Conservation (phyloP, 225 moss, liverwort and hornwort genomes). For the Anthoceros angustus region DNA sequence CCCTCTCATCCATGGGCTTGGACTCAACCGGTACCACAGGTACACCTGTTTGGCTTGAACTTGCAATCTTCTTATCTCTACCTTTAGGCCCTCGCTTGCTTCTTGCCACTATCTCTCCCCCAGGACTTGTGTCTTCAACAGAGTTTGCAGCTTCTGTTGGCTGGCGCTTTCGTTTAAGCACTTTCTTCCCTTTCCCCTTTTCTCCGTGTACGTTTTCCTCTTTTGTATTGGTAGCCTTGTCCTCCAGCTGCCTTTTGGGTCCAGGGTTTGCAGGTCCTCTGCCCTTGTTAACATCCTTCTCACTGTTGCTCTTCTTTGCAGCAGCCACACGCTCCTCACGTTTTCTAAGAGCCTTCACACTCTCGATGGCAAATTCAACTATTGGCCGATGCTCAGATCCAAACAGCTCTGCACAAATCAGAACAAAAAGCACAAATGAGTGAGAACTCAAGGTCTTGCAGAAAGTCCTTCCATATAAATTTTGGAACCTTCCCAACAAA, state of each 20-base stretch:
- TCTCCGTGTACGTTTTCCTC: neutral
- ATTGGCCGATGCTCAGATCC: constrained; percentile 66
- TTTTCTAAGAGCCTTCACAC: constrained; percentile 56
- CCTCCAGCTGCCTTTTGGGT: too few relatives aligned
- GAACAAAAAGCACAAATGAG: neutral
- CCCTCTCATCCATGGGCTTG: neutral
- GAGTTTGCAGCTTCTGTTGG: neutral
- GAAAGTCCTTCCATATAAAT: too few relatives aligned
- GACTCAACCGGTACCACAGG: neutral
- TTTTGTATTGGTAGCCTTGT: neutral
- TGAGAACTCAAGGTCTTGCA: neutral
- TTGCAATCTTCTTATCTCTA: neutral
- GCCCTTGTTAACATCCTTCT: neutral
- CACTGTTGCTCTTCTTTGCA: constrained; percentile 20
- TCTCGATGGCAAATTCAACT: constrained; percentile 86
- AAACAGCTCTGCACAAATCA: constrained; percentile 51
- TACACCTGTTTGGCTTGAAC: neutral
- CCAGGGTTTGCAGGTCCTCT: too few relatives aligned
- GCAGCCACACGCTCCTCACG: constrained; percentile 52
- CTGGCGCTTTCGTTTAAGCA: neutral
- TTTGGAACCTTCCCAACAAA: too few relatives aligned
- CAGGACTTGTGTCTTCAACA: neutral
- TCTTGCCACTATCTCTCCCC: neutral
- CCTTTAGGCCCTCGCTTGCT: neutral
- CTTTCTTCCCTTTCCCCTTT: neutral